Percentiles rank a stretch among this genome's conserved stretches.
These are phyloP conservation scores for Avicennia marina DNA, from an alignment of 257 asterid genomes.

Conservation along the genomic window DNA sequence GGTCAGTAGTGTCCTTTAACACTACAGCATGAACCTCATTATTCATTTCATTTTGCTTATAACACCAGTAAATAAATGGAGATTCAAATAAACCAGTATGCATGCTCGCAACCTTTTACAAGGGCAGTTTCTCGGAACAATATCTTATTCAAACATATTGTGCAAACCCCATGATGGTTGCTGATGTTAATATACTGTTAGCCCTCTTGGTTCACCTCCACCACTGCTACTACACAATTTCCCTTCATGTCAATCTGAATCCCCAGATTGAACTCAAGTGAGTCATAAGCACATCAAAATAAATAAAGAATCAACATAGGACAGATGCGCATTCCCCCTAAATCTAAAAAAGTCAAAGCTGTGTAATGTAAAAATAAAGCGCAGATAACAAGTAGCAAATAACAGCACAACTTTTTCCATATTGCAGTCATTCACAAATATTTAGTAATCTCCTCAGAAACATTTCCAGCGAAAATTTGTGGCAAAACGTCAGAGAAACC, in stretches of 20 bases:
- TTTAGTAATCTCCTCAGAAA: too few species aligned
- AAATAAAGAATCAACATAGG: too few species aligned
- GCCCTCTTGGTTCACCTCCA: conserved; percentile 27
- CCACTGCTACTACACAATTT: conserved; percentile 23
- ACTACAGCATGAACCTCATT: background rate
- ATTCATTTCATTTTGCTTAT: background rate
- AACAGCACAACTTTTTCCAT: too few species aligned
- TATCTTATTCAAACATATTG: conserved; percentile 75
- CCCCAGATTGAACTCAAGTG: conserved; percentile 15
- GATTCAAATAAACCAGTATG: conserved; percentile 83
- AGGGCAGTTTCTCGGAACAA: conserved; percentile 82
- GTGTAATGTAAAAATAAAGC: too few species aligned
- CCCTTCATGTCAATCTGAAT: conserved; percentile 34
- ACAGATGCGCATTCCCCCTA: too few species aligned
- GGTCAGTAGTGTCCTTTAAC: too few species aligned
- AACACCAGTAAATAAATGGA: conserved; percentile 6
- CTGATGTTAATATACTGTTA: conserved; percentile 18
- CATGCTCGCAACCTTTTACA: conserved; percentile 99
- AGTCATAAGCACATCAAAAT: conserved; percentile 1
- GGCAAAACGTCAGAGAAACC: too few species aligned
- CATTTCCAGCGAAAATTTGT: too few species aligned
- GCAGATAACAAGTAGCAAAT: too few species aligned
- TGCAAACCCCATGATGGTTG: conserved; percentile 63
- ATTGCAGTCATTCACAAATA: too few species aligned
- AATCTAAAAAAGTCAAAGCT: too few species aligned